Percentiles rank a stretch among this genome's conserved stretches.
phyloP scores from a whole-genome alignment of 139 green algal genomes.

The Chlorella ohadii region DNA sequence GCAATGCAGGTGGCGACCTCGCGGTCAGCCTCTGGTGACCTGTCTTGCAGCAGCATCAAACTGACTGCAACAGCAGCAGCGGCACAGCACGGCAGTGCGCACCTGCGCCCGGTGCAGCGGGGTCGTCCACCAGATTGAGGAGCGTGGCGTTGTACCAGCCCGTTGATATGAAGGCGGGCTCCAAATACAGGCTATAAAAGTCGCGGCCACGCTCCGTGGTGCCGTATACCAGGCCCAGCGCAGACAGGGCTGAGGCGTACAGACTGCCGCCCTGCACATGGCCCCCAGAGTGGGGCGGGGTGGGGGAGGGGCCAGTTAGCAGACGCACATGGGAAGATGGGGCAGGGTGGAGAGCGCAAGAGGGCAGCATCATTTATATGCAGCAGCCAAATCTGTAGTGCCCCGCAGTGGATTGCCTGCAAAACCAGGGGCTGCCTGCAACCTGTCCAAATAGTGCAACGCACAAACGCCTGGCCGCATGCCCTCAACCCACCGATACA shows the following conservation, averaged over 20 bases:
- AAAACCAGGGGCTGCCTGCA: too few relatives aligned
- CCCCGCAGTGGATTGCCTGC: too few relatives aligned
- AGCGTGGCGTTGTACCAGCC: constrained; percentile 15
- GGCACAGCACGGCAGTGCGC: background rate
- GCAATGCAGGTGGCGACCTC: too few relatives aligned
- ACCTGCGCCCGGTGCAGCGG: background rate
- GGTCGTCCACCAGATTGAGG: constrained; percentile 36
- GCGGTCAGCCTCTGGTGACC: too few relatives aligned
- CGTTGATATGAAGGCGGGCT: constrained; percentile 45
- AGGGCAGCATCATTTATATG: too few relatives aligned
- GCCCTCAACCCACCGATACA: background rate
- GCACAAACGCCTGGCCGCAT: background rate
- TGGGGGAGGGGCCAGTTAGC: background rate
- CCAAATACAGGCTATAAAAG: constrained; percentile 39
- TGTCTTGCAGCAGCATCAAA: background rate
- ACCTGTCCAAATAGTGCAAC: too few relatives aligned
- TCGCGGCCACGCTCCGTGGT: constrained; percentile 10
- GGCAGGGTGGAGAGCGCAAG: too few relatives aligned
- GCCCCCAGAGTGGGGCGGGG: too few relatives aligned
- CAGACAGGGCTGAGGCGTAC: constrained; percentile 34
- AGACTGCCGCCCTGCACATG: background rate
- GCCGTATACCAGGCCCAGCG: constrained; percentile 50
- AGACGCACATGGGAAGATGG: too few relatives aligned
- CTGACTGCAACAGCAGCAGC: too few relatives aligned
- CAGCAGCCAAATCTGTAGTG: too few relatives aligned